Percentiles rank a stretch among this genome's conserved stretches.
These are phyloP conservation scores for Ocimum tenuiflorum DNA, from an alignment of 257 asterid species.

Conservation along the genomic window DNA sequence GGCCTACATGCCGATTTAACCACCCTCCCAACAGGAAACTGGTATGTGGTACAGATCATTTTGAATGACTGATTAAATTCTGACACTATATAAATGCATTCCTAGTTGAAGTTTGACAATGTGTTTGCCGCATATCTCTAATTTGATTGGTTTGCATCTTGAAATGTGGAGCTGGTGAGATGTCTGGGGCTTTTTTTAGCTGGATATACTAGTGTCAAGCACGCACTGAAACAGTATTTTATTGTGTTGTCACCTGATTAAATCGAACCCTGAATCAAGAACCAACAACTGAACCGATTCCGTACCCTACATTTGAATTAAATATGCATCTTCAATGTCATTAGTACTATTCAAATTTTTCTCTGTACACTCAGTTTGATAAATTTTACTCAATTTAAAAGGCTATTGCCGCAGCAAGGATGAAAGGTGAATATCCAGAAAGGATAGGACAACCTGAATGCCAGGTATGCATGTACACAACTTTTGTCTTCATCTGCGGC, in stretches of 20 bases:
- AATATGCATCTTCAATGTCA: constrained; percentile 1
- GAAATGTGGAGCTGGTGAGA: constrained; percentile 5
- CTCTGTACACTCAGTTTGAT: background rate
- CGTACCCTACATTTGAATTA: background rate
- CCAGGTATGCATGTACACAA: constrained; percentile 43
- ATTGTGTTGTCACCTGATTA: constrained; percentile 11
- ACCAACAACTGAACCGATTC: constrained; percentile 2
- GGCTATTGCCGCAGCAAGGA: constrained; percentile 87
- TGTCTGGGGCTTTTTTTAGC: background rate
- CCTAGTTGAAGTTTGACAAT: constrained; percentile 4
- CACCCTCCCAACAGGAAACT: constrained; percentile 74
- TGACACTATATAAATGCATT: background rate
- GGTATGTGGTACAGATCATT: constrained; percentile 35
- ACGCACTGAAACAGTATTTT: background rate
- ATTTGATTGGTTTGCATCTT: constrained; percentile 7
- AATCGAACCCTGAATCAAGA: background rate
- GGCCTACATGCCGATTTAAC: constrained; percentile 76
- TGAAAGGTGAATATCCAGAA: constrained; percentile 94
- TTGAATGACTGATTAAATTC: constrained; percentile 8
- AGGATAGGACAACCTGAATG: constrained; percentile 90
- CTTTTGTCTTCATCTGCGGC: constrained; percentile 8
- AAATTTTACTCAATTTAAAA: constrained; percentile 20
- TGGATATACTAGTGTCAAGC: constrained; percentile 1
- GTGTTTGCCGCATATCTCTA: background rate
- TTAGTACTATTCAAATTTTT: background rate